Conservation (phyloP, 352 stramenopile species). For the Pythium rhizo-oryzae region DNA sequence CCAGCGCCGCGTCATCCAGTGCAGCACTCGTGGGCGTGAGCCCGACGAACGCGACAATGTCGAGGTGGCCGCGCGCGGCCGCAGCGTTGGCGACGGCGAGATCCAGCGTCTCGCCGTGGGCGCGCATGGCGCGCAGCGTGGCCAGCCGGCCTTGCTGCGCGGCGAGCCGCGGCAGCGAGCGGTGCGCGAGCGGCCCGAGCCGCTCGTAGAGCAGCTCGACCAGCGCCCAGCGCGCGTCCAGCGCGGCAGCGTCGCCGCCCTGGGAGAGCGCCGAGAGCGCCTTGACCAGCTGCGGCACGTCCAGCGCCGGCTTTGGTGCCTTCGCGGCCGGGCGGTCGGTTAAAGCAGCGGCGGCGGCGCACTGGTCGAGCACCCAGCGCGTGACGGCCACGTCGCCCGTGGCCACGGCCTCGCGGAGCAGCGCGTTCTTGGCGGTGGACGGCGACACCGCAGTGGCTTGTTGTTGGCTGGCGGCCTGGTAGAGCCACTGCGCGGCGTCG, state of each 20-base stretch:
- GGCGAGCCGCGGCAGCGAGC: constrained; percentile 20
- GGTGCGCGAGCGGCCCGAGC: constrained; percentile 17
- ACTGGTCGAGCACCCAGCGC: constrained; percentile 25
- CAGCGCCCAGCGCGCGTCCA: constrained; percentile 10
- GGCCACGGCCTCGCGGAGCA: constrained; percentile 16
- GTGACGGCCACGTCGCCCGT: constrained; percentile 25
- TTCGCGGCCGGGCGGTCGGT: not conserved
- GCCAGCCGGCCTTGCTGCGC: constrained; percentile 27
- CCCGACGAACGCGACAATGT: constrained; percentile 25
- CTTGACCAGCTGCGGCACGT: constrained; percentile 18
- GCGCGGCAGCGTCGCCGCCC: not conserved
- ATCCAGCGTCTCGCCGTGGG: not conserved
- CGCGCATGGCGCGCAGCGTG: constrained; percentile 26
- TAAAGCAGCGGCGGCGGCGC: not conserved
- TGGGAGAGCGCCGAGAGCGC: not conserved
- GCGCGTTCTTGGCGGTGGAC: not conserved
- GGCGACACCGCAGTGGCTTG: not conserved
- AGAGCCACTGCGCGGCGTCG: constrained; percentile 7
- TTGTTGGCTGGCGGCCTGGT: not conserved
- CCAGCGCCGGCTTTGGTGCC: not conserved
- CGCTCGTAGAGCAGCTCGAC: constrained; percentile 17
- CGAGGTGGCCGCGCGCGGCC: constrained; percentile 20
- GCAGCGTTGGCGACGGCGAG: constrained; percentile 11
- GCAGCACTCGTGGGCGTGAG: constrained; percentile 25
- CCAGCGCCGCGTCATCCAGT: constrained; percentile 37